Percentiles rank a stretch among this genome's conserved stretches.
Evolutionary conservation across 352 stramenopile genomes (phyloP).

Genomic region (Phytophthora pistaciae): DNA sequence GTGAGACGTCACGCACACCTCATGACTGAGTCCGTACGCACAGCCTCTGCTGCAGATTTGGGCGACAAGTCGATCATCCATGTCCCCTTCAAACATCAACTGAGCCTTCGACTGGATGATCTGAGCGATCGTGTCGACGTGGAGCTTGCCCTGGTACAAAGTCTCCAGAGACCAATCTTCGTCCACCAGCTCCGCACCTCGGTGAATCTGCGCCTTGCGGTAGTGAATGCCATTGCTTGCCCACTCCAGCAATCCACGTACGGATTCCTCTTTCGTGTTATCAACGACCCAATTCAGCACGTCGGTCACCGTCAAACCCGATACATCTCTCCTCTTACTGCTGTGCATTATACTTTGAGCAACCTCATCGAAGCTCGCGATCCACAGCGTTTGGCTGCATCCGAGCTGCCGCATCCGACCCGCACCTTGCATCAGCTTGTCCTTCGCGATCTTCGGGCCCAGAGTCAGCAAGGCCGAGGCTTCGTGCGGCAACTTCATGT

Average conservation of each 20-base stretch:
- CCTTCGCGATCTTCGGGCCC: conserved; percentile 87
- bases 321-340: conserved; percentile 4
- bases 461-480: conserved; percentile 86
- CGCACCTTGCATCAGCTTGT: conserved; percentile 94
- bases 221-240: conserved; percentile 58
- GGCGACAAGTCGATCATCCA: neutral
- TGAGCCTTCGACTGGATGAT: no score
- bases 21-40: conserved; percentile 42
- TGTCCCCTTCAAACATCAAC: no score
- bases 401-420: conserved; percentile 88
- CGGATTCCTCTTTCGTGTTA: conserved; percentile 74
- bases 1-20: conserved; percentile 40
- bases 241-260: conserved; percentile 73
- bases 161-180: conserved; percentile 52
- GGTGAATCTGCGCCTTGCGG: conserved; percentile 27
- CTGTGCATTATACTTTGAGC: conserved; percentile 49
- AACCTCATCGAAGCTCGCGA: conserved; percentile 79
- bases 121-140: neutral
- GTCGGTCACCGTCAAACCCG: conserved; percentile 22
- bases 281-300: conserved; percentile 86
- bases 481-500: conserved; percentile 88
- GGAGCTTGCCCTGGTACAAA: conserved; percentile 16
- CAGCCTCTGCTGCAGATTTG: conserved; percentile 18
- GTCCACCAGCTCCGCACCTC: conserved; percentile 26
- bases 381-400: conserved; percentile 68